phyloP scores from a whole-genome alignment of 2,329 filamentous ascomycete species.

The Monilinia aucupariae region DNA sequence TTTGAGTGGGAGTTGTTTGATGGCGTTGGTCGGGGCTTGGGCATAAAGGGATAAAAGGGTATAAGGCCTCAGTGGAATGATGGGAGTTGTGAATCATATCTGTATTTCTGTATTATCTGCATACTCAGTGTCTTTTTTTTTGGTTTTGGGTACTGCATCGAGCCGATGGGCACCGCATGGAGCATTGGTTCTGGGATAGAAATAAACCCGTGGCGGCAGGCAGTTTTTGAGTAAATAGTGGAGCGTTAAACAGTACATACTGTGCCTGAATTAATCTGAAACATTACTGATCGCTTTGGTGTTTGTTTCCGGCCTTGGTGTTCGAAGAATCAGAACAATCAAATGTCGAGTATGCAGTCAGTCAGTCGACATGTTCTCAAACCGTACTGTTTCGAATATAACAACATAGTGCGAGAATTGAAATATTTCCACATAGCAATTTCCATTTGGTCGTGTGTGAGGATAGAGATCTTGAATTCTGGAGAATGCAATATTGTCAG shows the following conservation, averaged over 20 bases:
- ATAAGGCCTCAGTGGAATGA: not conserved
- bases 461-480: not conserved
- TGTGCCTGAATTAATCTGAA: not conserved
- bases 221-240: not conserved
- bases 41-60: conserved; percentile 36
- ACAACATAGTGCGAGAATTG: not conserved
- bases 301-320: not conserved
- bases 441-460: too few species aligned
- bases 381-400: not conserved
- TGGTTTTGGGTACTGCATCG: not conserved
- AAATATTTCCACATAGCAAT: not conserved
- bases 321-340: not conserved
- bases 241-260: not conserved
- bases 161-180: not conserved
- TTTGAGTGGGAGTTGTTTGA: conserved; percentile 53
- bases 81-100: not conserved
- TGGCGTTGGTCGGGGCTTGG: conserved; percentile 64
- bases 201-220: not conserved
- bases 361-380: too few species aligned
- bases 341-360: not conserved
- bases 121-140: not conserved
- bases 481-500: not conserved
- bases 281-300: not conserved
- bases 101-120: not conserved
- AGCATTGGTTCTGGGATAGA: not conserved